These are phyloP conservation scores for Lavandula angustifolia DNA, from an alignment of 257 asterid genomes.

Conservation along the genomic window DNA sequence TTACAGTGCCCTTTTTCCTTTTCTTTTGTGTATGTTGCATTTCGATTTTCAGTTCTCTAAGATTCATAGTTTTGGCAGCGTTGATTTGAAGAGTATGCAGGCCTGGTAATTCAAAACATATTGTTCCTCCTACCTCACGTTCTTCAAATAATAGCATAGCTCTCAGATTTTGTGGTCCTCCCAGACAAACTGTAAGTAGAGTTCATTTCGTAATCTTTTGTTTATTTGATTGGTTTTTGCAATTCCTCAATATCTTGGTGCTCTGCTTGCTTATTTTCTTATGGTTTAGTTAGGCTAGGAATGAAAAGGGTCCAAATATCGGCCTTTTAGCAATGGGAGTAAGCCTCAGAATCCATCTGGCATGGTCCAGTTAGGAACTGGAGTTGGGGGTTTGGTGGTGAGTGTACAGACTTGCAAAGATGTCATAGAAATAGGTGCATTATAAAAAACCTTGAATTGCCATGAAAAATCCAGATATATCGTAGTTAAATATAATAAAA, in stretches of 20 bases:
- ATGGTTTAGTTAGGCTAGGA: not conserved
- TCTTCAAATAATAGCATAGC: constrained; percentile 64
- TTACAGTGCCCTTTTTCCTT: constrained; percentile 26
- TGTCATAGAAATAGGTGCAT: not conserved
- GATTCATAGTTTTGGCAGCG: constrained; percentile 70
- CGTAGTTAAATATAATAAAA: not conserved
- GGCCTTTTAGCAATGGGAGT: not conserved
- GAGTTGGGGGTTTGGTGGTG: not conserved
- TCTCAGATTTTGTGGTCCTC: constrained; percentile 63
- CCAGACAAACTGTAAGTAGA: constrained; percentile 57
- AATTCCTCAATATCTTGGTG: not conserved
- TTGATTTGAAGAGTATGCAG: constrained; percentile 91
- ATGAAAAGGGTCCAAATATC: not conserved
- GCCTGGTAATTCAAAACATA: constrained; percentile 70
- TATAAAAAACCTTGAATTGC: not conserved
- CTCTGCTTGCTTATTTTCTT: not conserved
- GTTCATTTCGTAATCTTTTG: constrained; percentile 21
- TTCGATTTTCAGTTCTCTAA: constrained; percentile 46
- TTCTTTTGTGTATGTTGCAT: constrained; percentile 30
- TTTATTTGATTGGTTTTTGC: not conserved
- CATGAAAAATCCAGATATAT: not conserved
- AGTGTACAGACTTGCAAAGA: not conserved
- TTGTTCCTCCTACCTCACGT: constrained; percentile 76
- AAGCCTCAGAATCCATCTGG: constrained; percentile 7
- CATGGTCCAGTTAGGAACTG: not conserved